Evolutionary conservation across 1,284 basidiomycete species (phyloP).

Genomic region (Heterobasidion parviporum): DNA sequence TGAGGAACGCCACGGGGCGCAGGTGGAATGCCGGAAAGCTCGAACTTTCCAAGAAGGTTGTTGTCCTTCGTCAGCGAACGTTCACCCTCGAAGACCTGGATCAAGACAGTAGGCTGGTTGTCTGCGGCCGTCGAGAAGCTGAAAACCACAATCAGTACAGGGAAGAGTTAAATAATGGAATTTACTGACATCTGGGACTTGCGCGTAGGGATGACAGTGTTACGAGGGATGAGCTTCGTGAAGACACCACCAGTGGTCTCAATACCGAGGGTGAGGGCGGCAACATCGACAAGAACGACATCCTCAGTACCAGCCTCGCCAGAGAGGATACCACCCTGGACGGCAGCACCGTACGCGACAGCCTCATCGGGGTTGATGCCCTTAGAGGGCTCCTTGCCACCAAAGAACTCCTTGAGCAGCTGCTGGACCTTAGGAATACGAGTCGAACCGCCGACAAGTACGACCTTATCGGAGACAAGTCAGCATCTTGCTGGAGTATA

Average conservation of each 20-base stretch:
- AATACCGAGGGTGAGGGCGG: constrained; percentile 92
- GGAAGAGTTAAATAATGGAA: not conserved
- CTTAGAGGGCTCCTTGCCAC: constrained; percentile 82
- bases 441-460: constrained; percentile 95
- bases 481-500: too few species aligned
- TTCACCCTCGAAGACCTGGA: constrained; percentile 93
- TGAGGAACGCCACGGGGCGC: constrained; percentile 94
- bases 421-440: constrained; percentile 99
- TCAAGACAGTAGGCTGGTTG: constrained; percentile 88
- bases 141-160: not conserved
- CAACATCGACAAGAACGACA: constrained; percentile 93
- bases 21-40: constrained; percentile 87
- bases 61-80: constrained; percentile 96
- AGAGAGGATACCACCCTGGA: constrained; percentile 84
- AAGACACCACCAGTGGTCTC: constrained; percentile 98
- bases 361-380: constrained; percentile 82
- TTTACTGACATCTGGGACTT: constrained; percentile 81
- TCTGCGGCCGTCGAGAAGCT: constrained; percentile 95
- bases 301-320: constrained; percentile 80
- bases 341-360: constrained; percentile 71
- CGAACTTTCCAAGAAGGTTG: constrained; percentile 96
- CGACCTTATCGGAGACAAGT: constrained; percentile 34
- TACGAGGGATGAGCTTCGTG: constrained; percentile 93
- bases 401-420: constrained; percentile 90
- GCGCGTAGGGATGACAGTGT: constrained; percentile 97